Base-by-base conservation (phyloP, 495 filamentous ascomycete genomes). In the Lophiotrema nucula region DNA sequence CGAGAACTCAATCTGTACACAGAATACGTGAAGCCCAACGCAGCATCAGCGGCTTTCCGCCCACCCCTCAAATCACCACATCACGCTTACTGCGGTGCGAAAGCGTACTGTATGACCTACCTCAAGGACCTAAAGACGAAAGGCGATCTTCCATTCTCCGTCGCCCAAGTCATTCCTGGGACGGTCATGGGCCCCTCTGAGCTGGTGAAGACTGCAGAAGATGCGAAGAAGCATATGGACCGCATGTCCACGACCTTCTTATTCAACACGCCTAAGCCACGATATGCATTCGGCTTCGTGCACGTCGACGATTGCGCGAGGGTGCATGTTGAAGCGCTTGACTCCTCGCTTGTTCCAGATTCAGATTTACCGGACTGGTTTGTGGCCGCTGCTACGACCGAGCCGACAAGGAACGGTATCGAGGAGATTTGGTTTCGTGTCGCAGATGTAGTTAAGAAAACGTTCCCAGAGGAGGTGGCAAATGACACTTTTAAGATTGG, bases 121-220 rank as follows among this genome's bases (percentile, higher is more conserved):
- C 58, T 62, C 27, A 15, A 46, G 1, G 51, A 33, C 3, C 44
- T 61, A 5, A 43, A 43, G 19, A 23, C 10, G 10, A 27, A 10
- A 10, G 0, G 11, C 2, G 10, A 15, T 26, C 26, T 51, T 13
- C 51, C 58, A 1, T 62, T 62, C 39, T 62, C 58, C 12, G 56
- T 62, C 25, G 46, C 35, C 10, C 58, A 62, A 41, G 46, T 62
- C 22, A 62, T 62, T 16, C 58, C 58, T 3, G 58, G 58, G 6
- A 62, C 58, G 1, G 58, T 62, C 10, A 56, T 62, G 6, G 58
- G 58, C 4, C 52, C 52, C 28, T 62, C 51, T 6, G 58, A 62
- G 28, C 46, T 62, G 3, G 18, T 24, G 1, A 35, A 33, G 15
- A 27, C 45, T 2, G 16, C 51, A 6, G 13, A 16, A 23, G 28